phyloP scores from a whole-genome alignment of 768 basidiomycete genomes.

The Trametes gibbosa region DNA sequence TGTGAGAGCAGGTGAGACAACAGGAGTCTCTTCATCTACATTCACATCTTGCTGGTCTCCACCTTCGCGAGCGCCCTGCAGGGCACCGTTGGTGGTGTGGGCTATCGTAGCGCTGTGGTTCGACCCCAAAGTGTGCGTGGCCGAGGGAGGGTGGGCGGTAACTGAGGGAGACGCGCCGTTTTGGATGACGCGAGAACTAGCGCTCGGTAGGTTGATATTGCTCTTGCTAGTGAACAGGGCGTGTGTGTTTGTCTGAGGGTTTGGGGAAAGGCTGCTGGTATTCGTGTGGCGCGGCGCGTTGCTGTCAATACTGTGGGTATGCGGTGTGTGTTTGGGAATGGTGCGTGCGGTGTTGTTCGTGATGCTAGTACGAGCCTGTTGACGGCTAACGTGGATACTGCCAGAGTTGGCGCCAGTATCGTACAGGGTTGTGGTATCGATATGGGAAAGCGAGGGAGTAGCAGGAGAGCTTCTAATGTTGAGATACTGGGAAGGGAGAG shows the following conservation, averaged over 20 bases:
- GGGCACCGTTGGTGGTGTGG: too few relatives aligned
- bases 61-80: neutral
- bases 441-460: neutral
- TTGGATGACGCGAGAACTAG: neutral
- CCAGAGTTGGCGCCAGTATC: neutral
- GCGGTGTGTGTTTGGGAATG: neutral
- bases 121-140: neutral
- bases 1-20: conserved; percentile 31
- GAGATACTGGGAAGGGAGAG: conserved; percentile 26
- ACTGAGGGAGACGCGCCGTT: neutral
- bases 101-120: neutral
- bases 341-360: neutral
- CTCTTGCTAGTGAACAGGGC: conserved; percentile 19
- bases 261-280: neutral
- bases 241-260: conserved; percentile 14
- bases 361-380: neutral
- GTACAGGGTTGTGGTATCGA: neutral
- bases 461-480: neutral
- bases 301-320: neutral
- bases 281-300: conserved; percentile 1
- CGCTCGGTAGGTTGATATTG: conserved; percentile 14
- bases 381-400: neutral
- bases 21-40: conserved; percentile 23
- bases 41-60: conserved; percentile 4
- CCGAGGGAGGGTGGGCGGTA: neutral